phyloP scores from a whole-genome alignment of 805 yeast species.

The Saccharomyces jurei region DNA sequence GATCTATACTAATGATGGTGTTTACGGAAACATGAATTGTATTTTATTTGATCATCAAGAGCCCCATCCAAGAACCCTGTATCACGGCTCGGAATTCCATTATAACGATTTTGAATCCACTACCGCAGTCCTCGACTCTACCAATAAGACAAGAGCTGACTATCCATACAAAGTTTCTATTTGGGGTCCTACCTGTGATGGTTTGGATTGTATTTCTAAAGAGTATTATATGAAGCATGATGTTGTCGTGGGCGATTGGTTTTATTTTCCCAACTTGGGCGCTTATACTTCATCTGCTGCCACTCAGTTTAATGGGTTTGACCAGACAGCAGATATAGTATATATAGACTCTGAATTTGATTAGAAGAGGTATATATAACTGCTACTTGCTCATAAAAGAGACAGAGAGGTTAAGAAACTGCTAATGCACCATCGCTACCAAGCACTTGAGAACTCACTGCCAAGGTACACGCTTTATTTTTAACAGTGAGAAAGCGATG shows the following conservation, averaged over 20 bases:
- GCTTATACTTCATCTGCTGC: constrained; percentile 92
- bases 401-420: background rate
- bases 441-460: background rate
- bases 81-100: constrained; percentile 42
- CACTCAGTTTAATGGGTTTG: constrained; percentile 88
- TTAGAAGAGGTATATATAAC: background rate
- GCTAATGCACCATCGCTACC: background rate
- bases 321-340: constrained; percentile 47
- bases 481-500: background rate
- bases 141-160: background rate
- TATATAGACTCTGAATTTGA: constrained; percentile 42
- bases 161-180: constrained; percentile 47
- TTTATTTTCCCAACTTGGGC: constrained; percentile 74
- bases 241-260: constrained; percentile 84
- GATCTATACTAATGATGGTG: constrained; percentile 90
- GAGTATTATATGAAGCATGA: constrained; percentile 46
- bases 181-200: constrained; percentile 99
- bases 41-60: constrained; percentile 85
- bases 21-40: constrained; percentile 92
- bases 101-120: constrained; percentile 31
- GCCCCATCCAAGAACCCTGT: constrained; percentile 61
- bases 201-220: constrained; percentile 72
- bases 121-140: constrained; percentile 3
- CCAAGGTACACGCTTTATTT: background rate
- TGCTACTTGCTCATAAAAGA: background rate